Percentiles rank a stretch among this genome's conserved stretches.
Conservation (phyloP, 495 filamentous ascomycete species). For the Xylaria bambusicola region DNA sequence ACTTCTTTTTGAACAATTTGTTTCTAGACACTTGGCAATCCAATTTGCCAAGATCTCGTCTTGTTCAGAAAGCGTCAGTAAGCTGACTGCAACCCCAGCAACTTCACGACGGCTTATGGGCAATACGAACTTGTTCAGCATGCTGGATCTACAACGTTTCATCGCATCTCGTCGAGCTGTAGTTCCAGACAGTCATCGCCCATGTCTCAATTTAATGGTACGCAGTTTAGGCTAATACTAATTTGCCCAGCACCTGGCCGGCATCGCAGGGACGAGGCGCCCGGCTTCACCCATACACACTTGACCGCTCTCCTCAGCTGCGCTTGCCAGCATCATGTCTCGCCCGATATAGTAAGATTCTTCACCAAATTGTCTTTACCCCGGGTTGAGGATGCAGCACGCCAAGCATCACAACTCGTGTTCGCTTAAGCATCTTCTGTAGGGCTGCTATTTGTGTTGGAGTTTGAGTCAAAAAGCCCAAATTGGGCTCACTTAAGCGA, state of each 20-base stretch:
- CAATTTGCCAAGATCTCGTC: slow-evolving; percentile 4
- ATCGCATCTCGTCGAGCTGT: background rate
- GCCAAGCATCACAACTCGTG: slow-evolving; percentile 13
- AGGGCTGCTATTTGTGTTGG: background rate
- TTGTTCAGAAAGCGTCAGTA: background rate
- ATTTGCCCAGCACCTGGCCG: too few species aligned
- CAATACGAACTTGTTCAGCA: background rate
- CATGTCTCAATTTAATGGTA: background rate
- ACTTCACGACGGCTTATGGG: too few species aligned
- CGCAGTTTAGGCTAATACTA: slow-evolving; percentile 13
- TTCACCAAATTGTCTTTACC: background rate
- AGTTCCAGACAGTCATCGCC: background rate
- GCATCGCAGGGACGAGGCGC: too few species aligned
- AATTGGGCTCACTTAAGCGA: slow-evolving; percentile 10
- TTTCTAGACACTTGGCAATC: background rate
- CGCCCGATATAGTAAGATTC: background rate
- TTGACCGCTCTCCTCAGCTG: background rate
- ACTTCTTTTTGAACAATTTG: too few species aligned
- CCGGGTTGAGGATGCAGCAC: slow-evolving; percentile 8
- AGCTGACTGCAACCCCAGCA: slow-evolving; percentile 8
- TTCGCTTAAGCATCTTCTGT: slow-evolving; percentile 3
- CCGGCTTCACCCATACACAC: too few species aligned
- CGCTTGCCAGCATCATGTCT: background rate
- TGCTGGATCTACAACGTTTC: slow-evolving; percentile 4
- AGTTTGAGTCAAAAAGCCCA: background rate